phyloP scores from a whole-genome alignment of 352 stramenopile species.

The Thalassiosira exigua region DNA sequence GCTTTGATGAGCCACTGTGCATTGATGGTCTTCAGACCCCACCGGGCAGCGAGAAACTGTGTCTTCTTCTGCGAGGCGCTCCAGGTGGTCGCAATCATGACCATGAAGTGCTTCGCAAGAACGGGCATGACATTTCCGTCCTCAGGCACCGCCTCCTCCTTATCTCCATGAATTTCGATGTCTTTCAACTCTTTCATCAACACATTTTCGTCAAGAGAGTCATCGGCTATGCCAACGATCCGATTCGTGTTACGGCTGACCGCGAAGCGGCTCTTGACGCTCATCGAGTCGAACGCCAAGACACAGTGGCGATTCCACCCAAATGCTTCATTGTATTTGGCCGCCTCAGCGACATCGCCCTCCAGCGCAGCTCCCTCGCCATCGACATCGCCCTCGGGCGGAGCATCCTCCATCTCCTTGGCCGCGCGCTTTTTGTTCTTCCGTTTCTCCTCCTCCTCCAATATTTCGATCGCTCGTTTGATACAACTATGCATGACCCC shows the following conservation, averaged over 20 bases:
- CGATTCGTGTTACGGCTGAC: no score
- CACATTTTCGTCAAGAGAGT: slow-evolving; percentile 18
- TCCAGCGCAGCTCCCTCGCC: slow-evolving; percentile 4
- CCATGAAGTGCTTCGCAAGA: slow-evolving; percentile 26
- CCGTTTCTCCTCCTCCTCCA: not conserved
- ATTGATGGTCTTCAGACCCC: slow-evolving; percentile 5
- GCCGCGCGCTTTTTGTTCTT: not conserved
- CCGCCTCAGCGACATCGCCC: slow-evolving; percentile 2
- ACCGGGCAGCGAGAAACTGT: slow-evolving; percentile 22
- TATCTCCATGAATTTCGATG: not conserved
- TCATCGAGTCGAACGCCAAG: no score
- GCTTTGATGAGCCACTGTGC: not conserved
- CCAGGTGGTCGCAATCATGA: slow-evolving; percentile 34
- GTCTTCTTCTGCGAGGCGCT: slow-evolving; percentile 1
- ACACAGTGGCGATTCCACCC: no score
- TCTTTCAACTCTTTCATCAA: slow-evolving; percentile 10
- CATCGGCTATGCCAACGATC: no score
- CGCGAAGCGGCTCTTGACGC: no score
- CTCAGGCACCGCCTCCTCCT: slow-evolving; percentile 1
- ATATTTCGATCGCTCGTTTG: not conserved
- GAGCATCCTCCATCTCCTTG: slow-evolving; percentile 11
- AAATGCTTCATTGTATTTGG: no score
- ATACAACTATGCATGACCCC: slow-evolving; percentile 19
- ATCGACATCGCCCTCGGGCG: slow-evolving; percentile 8
- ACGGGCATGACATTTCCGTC: not conserved